Percentiles rank a stretch among this genome's conserved stretches.
These are phyloP conservation scores for Drechslerella dactyloides DNA, from an alignment of 2,329 filamentous ascomycete species.

Conservation along the genomic window DNA sequence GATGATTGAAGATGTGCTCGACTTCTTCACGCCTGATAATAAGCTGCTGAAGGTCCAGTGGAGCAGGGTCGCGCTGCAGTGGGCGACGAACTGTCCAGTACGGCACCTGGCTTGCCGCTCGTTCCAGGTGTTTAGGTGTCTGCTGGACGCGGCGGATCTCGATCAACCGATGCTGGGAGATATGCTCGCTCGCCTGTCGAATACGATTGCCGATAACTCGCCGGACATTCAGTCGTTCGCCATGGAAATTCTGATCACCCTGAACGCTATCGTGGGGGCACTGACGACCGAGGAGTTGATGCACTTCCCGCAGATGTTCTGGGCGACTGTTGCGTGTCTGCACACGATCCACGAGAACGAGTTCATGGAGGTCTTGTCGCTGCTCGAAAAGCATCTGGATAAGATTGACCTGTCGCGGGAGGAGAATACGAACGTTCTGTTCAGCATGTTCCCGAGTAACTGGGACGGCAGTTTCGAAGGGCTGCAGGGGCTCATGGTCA, in stretches of 20 bases:
- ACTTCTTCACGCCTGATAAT: constrained; percentile 82
- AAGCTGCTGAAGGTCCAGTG: constrained; percentile 88
- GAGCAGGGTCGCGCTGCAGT: constrained; percentile 86
- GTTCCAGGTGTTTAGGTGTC: constrained; percentile 95
- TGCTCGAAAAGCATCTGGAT: constrained; percentile 84
- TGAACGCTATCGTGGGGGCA: constrained; percentile 88
- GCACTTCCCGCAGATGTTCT: constrained; percentile 94
- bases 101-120: constrained; percentile 93
- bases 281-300: constrained; percentile 79
- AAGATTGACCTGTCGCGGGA: constrained; percentile 81
- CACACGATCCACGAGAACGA: constrained; percentile 97
- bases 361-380: constrained; percentile 86
- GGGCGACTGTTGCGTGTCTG: constrained; percentile 94
- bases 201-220: constrained; percentile 91
- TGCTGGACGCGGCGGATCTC: constrained; percentile 73
- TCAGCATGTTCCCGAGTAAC: constrained; percentile 78
- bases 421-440: constrained; percentile 70
- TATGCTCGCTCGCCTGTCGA: constrained; percentile 92
- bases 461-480: constrained; percentile 93
- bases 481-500: constrained; percentile 83
- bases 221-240: constrained; percentile 91
- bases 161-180: constrained; percentile 95
- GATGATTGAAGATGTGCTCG: constrained; percentile 79
- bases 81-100: constrained; percentile 96
- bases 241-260: constrained; percentile 93